Evolutionary conservation across 345 rosid species (phyloP), one percentile per base, ranked within the genome.

Genomic region (Gynandropsis gynandra): DNA sequence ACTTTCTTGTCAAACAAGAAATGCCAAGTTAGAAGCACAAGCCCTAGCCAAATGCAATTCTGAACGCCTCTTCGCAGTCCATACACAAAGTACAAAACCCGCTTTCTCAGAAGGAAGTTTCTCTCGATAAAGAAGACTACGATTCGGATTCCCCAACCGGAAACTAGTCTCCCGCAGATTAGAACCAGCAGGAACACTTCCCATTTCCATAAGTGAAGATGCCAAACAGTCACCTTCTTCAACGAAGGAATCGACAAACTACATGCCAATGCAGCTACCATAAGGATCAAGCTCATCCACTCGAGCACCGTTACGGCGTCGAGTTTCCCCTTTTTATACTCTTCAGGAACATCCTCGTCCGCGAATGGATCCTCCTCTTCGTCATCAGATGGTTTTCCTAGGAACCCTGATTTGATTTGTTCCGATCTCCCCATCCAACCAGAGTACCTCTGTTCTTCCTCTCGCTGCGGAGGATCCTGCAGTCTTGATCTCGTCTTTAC

Each of bases 131-230:
- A 80, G 47, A 84, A 82, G 8, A 92, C 98, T 1, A 76, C 62
- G 12, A 92, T 33, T 18, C 76, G 63, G 35, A 87, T 87, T 37
- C 87, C 96, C 96, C 96, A 92, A 12, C 96, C 95, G 0, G 98
- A 87, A 10, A 92, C 81, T 39, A 92, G 37, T 33, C 96, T 68
- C 5, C 93, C 98, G 42, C 93, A 87, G 21, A 92, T 84, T 64
- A 92, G 69, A 47, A 92, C 93, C 11, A 84, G 54, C 41, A 84
- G 21, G 61, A 87, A 59, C 2, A 84, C 85, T 62, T 79, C 80
- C 98, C 98, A 92, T 73, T 82, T 87, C 96, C 95, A 87, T 4
- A 92, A 43, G 42, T 58, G 53, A n/a, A 92, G 87, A 15, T 78
- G 42, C 83, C 87, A 75, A 9, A 84, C 6, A 0, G 41, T 42